A percentile compares a stretch with the other conserved stretches of the same genome.
Conservation (phyloP, 179 eudicot species). For the Beta lomatogona region DNA sequence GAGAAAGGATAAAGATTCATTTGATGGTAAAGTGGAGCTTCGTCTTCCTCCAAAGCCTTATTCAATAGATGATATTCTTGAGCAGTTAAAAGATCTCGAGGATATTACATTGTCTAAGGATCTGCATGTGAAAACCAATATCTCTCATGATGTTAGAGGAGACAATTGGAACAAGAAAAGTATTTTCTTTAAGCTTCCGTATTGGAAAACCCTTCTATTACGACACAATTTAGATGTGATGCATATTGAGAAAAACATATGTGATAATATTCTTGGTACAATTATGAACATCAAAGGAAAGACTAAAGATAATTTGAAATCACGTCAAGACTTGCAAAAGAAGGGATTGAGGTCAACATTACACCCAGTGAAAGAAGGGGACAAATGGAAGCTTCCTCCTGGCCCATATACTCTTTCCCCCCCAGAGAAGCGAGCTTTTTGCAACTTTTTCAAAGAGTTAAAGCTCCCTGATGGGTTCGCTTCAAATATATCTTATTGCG, state of each 20-base stretch:
- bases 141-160: constrained; percentile 6
- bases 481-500: constrained; percentile 22
- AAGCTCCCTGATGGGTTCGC: constrained; percentile 27
- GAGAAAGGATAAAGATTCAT: constrained; percentile 1
- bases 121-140: not conserved
- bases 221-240: constrained; percentile 9
- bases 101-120: not conserved
- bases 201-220: not conserved
- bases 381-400: not conserved
- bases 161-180: constrained; percentile 23
- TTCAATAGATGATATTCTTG: constrained; percentile 6
- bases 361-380: not conserved
- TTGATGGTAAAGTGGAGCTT: not conserved
- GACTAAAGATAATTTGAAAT: not conserved
- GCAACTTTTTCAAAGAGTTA: constrained; percentile 7
- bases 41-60: not conserved
- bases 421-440: not conserved
- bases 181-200: not conserved
- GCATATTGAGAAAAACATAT: constrained; percentile 19
- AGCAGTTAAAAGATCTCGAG: constrained; percentile 7
- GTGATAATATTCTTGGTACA: not conserved
- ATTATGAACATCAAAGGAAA: constrained; percentile 15
- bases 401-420: not conserved
- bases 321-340: not conserved
- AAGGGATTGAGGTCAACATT: not conserved